Evolutionary conservation across 1,284 basidiomycete genomes (phyloP).

Genomic region (Cryptococcus neoformans): DNA sequence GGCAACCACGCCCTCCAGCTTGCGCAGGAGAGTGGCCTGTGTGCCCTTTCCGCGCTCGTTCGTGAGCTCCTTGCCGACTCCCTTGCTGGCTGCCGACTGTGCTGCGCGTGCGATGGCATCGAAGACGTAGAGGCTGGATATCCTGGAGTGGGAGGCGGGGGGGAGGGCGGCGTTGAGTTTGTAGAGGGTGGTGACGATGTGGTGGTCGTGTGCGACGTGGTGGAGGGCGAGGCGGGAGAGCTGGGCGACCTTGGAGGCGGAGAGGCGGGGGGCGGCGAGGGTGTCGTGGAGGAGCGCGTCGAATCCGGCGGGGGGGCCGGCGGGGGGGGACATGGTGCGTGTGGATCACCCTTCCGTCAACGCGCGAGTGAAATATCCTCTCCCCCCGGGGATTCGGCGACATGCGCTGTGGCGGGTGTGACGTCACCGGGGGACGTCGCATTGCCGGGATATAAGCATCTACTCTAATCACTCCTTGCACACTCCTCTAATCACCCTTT

Average conservation of each 20-base stretch:
- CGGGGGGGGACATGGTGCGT: too few species aligned
- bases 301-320: conserved; percentile 57
- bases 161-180: conserved; percentile 75
- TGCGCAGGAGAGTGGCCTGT: conserved; percentile 73
- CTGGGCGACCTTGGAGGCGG: conserved; percentile 73
- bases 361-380: too few species aligned
- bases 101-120: conserved; percentile 84
- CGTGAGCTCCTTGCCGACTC: conserved; percentile 58
- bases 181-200: conserved; percentile 81
- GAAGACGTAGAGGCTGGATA: conserved; percentile 82
- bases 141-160: conserved; percentile 57
- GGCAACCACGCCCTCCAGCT: conserved; percentile 80
- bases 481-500: too few species aligned
- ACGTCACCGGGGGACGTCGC: neutral
- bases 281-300: conserved; percentile 72
- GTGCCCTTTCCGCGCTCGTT: conserved; percentile 57
- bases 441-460: too few species aligned
- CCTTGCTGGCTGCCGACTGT: conserved; percentile 64
- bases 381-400: neutral
- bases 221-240: conserved; percentile 70
- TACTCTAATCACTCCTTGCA: too few species aligned
- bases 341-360: too few species aligned
- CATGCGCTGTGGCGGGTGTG: neutral
- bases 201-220: conserved; percentile 67
- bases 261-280: conserved; percentile 73